Conservation (phyloP, 495 filamentous ascomycete genomes). For the Hypoxylon subgilvum region DNA sequence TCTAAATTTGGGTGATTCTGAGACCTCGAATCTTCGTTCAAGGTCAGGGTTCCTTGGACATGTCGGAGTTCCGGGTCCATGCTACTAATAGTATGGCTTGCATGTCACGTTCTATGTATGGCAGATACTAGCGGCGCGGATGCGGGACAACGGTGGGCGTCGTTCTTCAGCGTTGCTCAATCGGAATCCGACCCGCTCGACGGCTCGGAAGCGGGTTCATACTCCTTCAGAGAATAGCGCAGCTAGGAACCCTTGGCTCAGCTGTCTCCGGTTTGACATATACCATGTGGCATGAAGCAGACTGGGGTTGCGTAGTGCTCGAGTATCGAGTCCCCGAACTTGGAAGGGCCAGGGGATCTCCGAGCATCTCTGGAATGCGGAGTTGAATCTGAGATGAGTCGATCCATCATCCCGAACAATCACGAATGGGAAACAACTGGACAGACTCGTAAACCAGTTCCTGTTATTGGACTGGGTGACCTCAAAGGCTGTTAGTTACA, state of each 20-base stretch:
- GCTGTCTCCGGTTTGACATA: slow-evolving; percentile 2
- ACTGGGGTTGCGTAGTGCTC: slow-evolving; percentile 15
- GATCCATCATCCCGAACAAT: background rate
- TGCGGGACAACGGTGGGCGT: slow-evolving; percentile 8
- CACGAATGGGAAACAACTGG: background rate
- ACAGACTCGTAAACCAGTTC: slow-evolving; percentile 16
- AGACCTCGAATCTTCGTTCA: slow-evolving; percentile 4
- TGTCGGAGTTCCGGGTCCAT: slow-evolving; percentile 20
- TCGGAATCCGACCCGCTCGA: slow-evolving; percentile 22
- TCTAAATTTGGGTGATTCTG: background rate
- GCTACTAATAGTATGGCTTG: slow-evolving; percentile 19
- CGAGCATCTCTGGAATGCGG: background rate
- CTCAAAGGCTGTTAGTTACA: slow-evolving; percentile 16
- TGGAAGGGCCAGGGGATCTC: background rate
- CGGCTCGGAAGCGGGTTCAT: slow-evolving; percentile 21
- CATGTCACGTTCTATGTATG: slow-evolving; percentile 16
- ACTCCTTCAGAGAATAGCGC: slow-evolving; percentile 5
- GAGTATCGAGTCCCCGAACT: slow-evolving; percentile 3
- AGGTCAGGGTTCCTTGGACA: slow-evolving; percentile 1
- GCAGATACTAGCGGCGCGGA: slow-evolving; percentile 12
- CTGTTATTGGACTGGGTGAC: slow-evolving; percentile 19
- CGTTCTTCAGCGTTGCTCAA: slow-evolving; percentile 11
- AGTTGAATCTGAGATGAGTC: slow-evolving; percentile 1
- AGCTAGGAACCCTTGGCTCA: slow-evolving; percentile 10
- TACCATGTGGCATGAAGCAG: background rate